These are phyloP conservation scores for Yamadazyma kitorensis DNA, from an alignment of 805 yeast species.

Conservation along the genomic window DNA sequence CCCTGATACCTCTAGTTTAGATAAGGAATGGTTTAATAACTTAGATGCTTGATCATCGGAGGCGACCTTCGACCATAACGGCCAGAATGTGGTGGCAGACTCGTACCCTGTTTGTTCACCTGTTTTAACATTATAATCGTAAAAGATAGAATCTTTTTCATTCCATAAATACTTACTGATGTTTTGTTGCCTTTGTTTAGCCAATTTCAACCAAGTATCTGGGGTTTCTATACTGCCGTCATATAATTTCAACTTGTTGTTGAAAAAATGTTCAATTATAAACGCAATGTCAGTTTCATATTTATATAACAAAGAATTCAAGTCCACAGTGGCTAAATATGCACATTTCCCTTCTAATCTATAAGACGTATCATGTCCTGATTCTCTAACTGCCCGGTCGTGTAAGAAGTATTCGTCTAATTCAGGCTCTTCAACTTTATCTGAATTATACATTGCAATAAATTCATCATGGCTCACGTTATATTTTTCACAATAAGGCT, in stretches of 20 bases:
- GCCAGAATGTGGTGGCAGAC: constrained; percentile 89
- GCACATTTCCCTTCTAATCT: constrained; percentile 90
- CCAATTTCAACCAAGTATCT: constrained; percentile 59
- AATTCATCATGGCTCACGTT: constrained; percentile 59
- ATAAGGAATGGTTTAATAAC: constrained; percentile 56
- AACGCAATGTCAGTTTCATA: constrained; percentile 83
- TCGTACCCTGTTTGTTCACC: constrained; percentile 63
- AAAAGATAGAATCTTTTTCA: constrained; percentile 71
- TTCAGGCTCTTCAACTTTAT: constrained; percentile 67
- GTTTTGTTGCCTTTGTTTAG: constrained; percentile 49
- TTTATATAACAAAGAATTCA: constrained; percentile 81
- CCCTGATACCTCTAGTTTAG: constrained; percentile 78
- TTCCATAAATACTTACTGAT: constrained; percentile 81
- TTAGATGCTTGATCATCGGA: constrained; percentile 61
- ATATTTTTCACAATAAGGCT: constrained; percentile 67
- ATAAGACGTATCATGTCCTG: constrained; percentile 94
- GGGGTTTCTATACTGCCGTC: constrained; percentile 38
- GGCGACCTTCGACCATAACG: constrained; percentile 81
- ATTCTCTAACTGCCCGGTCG: constrained; percentile 92
- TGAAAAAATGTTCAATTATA: constrained; percentile 55
- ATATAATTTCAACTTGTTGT: constrained; percentile 37
- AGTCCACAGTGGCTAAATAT: constrained; percentile 83
- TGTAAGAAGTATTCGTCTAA: constrained; percentile 86
- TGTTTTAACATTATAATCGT: constrained; percentile 72
- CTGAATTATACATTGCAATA: constrained; percentile 59